phyloP scores from a whole-genome alignment of 352 stramenopile species.

The Pythium scleroteichum region DNA sequence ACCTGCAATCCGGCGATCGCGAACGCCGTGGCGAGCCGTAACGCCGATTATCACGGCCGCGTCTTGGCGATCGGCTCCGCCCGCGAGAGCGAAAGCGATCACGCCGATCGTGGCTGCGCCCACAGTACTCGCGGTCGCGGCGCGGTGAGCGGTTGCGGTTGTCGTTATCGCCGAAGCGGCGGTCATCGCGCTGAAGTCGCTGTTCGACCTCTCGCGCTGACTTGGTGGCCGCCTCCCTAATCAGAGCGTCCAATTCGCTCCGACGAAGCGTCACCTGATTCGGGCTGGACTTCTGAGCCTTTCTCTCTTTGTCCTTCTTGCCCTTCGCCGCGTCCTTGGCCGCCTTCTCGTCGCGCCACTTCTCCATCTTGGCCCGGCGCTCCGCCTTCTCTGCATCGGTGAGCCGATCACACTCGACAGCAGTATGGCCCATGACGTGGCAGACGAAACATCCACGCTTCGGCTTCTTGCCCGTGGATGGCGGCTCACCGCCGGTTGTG shows the following conservation, averaged over 20 bases:
- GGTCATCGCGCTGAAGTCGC: background rate
- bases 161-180: background rate
- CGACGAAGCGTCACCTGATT: background rate
- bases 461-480: background rate
- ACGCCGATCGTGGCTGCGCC: background rate
- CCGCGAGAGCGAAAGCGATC: background rate
- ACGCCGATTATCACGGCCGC: background rate
- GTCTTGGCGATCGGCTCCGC: conserved; percentile 3
- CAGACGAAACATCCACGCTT: conserved; percentile 3
- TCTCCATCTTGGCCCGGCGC: background rate
- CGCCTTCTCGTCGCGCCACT: conserved; percentile 3
- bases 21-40: conserved; percentile 4
- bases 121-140: too few relatives aligned
- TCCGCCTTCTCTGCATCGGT: background rate
- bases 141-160: background rate
- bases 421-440: background rate
- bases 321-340: background rate
- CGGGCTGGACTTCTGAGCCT: background rate
- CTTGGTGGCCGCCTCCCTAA: background rate
- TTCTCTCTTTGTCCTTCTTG: too few relatives aligned
- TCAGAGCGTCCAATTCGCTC: conserved; percentile 7
- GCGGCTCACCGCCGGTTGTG: background rate
- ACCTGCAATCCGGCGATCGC: conserved; percentile 1
- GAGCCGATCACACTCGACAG: background rate
- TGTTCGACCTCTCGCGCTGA: background rate